Evolutionary conservation across 2,329 filamentous ascomycete genomes (phyloP), one percentile per base, ranked within the genome.

Genomic region (Clonostachys chloroleuca): DNA sequence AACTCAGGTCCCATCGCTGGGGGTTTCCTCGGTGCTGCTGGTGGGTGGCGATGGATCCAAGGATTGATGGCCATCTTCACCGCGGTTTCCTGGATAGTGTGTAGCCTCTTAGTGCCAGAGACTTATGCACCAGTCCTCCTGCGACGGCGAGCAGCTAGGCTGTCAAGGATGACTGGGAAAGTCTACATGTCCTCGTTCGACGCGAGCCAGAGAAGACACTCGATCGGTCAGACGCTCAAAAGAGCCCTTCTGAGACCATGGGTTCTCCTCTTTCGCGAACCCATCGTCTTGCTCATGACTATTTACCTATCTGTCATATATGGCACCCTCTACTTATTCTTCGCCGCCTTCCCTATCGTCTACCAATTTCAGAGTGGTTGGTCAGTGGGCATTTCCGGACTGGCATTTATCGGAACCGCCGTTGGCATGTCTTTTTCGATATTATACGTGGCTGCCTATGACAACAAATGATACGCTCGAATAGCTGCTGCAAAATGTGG

Each of bases 11-110:
- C 84, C 1, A 80, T 86, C 48, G 73, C 78, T n/a, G 81, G 80
- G 52, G 81, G 81, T 0, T 87, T 85, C 60, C 63, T 86, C 3
- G 78, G 78, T 2, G 71, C 83, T 65, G 68, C 72, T 3, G 68
- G 68, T 9, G 82, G 81, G 9, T 85, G 83, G 83, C 67, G 80
- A 55, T 86, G 83, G 83, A 75, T 86, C 12, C 72, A 80, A 60
- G 82, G 81, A 2, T 63, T 87, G 43, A 67, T 81, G 54, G 74
- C 78, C 44, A 80, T 82, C 51, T 83, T 86, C 56, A 78, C 77
- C 2, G 81, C 80, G 7, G 56, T 71, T 9, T 65, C 84, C 24
- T 84, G 79, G 75, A 71, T 83, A 42, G 42, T 73, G 40, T 74
- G 73, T 46, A 58, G 69, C 1, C 50, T 81, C 34, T 52, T 73